phyloP scores from a whole-genome alignment of 2,329 filamentous ascomycete genomes.

The Pseudogymnoascus sp. region DNA sequence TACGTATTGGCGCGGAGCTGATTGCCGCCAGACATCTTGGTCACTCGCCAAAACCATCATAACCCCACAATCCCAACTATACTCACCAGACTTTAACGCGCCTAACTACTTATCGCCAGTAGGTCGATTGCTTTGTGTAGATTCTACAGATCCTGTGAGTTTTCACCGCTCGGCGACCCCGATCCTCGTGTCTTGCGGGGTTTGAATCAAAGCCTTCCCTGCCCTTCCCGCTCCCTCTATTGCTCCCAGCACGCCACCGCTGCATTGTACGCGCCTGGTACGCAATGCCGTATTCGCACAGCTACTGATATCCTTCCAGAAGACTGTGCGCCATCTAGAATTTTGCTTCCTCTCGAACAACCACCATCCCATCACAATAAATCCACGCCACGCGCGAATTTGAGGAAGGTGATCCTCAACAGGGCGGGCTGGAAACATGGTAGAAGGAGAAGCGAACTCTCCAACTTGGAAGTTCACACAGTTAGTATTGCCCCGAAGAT shows the following conservation, averaged over 20 bases:
- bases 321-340: constrained; percentile 6
- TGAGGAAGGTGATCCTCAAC: constrained; percentile 24
- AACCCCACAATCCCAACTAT: constrained; percentile 17
- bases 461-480: constrained; percentile 99
- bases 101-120: constrained; percentile 5
- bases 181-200: background rate
- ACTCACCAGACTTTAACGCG: constrained; percentile 9
- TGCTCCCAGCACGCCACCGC: background rate
- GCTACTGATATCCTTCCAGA: background rate
- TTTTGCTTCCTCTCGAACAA: background rate
- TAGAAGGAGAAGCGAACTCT: constrained; percentile 87
- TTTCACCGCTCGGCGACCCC: background rate
- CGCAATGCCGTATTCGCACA: background rate
- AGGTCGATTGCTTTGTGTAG: constrained; percentile 1
- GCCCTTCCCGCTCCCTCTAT: background rate
- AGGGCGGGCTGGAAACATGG: constrained; percentile 56
- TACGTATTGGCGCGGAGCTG: constrained; percentile 10
- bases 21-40: constrained; percentile 11
- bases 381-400: constrained; percentile 6
- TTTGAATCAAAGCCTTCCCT: constrained; percentile 3
- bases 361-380: background rate
- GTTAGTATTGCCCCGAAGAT: constrained; percentile 31
- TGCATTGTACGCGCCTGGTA: background rate
- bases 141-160: constrained; percentile 8
- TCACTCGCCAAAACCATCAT: constrained; percentile 15